Evolutionary conservation across 2,329 filamentous ascomycete species (phyloP).

Genomic region (Claviceps sp.): DNA sequence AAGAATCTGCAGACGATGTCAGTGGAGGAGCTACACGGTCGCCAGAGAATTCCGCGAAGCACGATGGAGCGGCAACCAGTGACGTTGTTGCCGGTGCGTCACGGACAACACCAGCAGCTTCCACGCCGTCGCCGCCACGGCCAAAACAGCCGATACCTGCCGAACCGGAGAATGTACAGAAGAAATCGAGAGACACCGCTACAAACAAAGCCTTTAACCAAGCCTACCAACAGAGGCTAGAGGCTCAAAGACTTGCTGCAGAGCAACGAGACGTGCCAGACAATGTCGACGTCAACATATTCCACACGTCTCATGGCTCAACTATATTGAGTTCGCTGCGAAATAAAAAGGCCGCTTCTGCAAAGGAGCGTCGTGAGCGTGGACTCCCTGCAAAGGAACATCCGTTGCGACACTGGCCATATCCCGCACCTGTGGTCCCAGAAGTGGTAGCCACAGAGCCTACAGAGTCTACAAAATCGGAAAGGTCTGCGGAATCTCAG

Average conservation of each 20-base stretch:
- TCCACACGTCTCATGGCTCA: conserved; percentile 32
- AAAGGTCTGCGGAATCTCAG: not conserved
- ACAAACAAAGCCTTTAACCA: not conserved
- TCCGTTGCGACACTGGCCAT: conserved; percentile 23
- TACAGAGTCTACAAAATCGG: not conserved
- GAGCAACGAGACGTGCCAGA: conserved; percentile 23
- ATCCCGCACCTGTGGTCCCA: conserved; percentile 11
- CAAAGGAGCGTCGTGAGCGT: conserved; percentile 3
- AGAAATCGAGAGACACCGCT: not conserved
- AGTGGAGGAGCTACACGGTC: not conserved
- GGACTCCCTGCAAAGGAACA: conserved; percentile 21
- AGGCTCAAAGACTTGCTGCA: conserved; percentile 5
- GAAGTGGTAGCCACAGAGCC: not conserved
- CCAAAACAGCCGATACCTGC: not conserved
- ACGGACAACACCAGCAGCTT: not conserved
- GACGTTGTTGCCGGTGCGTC: not conserved
- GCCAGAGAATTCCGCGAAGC: not conserved
- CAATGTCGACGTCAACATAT: conserved; percentile 33
- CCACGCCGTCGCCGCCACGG: not conserved
- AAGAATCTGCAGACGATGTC: not conserved
- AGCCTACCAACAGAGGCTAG: conserved; percentile 5
- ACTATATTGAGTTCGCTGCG: conserved; percentile 27
- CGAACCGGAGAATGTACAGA: not conserved
- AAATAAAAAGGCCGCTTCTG: conserved; percentile 11
- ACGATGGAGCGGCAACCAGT: not conserved